These are phyloP conservation scores for Poronia punctata DNA, from an alignment of 495 filamentous ascomycete species.

Conservation along the genomic window DNA sequence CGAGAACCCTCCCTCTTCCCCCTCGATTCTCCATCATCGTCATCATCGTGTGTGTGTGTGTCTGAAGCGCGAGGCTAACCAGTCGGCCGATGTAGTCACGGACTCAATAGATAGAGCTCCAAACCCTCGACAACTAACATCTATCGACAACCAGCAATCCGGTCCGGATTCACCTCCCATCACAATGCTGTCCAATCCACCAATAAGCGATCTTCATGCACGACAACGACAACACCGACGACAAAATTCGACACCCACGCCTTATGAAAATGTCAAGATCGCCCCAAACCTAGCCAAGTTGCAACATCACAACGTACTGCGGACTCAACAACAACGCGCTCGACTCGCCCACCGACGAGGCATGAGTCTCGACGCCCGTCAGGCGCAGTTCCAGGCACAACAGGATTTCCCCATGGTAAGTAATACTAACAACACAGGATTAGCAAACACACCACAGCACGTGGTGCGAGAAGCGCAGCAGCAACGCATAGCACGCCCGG, in stretches of 20 bases:
- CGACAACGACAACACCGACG: conserved; percentile 74
- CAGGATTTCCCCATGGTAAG: conserved; percentile 50
- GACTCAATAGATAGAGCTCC: conserved; percentile 43
- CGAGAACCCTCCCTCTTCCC: background rate
- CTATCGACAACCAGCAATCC: conserved; percentile 37
- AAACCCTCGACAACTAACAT: conserved; percentile 30
- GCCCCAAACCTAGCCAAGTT: conserved; percentile 51
- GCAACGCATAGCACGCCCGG: conserved; percentile 62
- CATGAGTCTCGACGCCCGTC: conserved; percentile 69
- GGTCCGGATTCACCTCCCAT: conserved; percentile 56
- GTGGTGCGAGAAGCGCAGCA: conserved; percentile 68
- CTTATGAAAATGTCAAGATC: conserved; percentile 62
- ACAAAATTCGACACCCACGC: conserved; percentile 79
- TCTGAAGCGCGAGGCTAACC: conserved; percentile 13
- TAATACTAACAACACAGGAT: conserved; percentile 56
- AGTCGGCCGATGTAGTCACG: conserved; percentile 39
- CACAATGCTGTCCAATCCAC: conserved; percentile 71
- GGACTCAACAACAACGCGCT: conserved; percentile 29
- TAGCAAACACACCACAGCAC: conserved; percentile 49
- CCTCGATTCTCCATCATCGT: background rate
- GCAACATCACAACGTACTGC: conserved; percentile 29
- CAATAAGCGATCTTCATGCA: conserved; percentile 52
- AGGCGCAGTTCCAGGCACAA: conserved; percentile 37
- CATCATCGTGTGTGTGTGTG: conserved; percentile 4
- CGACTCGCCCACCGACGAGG: conserved; percentile 63